These are phyloP conservation scores for Talaromyces sp. DNA, from an alignment of 2,329 filamentous ascomycete genomes.

Conservation along the genomic window DNA sequence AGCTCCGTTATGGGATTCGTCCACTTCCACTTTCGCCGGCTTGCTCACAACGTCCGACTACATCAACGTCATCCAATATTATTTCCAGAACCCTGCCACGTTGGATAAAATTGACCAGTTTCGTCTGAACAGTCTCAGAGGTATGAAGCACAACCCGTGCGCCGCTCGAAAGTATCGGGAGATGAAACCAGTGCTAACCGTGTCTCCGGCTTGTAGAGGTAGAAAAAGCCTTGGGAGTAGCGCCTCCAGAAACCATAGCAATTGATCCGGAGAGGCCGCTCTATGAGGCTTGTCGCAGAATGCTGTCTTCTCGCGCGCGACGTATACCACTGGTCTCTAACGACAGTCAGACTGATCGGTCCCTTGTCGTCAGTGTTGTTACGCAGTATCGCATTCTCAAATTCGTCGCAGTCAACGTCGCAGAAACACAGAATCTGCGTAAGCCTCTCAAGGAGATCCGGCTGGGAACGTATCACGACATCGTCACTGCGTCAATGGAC, in stretches of 20 bases:
- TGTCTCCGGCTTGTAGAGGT: constrained; percentile 63
- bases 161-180: too few species aligned
- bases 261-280: constrained; percentile 85
- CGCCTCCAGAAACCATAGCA: constrained; percentile 91
- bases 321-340: constrained; percentile 90
- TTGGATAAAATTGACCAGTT: constrained; percentile 90
- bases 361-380: constrained; percentile 93
- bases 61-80: constrained; percentile 98
- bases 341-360: constrained; percentile 87
- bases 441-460: constrained; percentile 81
- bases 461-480: constrained; percentile 75
- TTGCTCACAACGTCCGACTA: constrained; percentile 94
- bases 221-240: constrained; percentile 86
- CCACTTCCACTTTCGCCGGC: constrained; percentile 86
- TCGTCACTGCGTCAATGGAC: constrained; percentile 82
- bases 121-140: constrained; percentile 82
- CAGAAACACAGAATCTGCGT: constrained; percentile 80
- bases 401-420: constrained; percentile 93
- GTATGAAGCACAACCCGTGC: constrained; percentile 47
- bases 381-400: constrained; percentile 98
- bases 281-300: constrained; percentile 90
- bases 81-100: constrained; percentile 92
- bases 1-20: constrained; percentile 93
- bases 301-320: constrained; percentile 89
- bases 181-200: neutral